Conservation (phyloP, 2,329 filamentous ascomycete genomes). For the Aspergillus brasiliensis region DNA sequence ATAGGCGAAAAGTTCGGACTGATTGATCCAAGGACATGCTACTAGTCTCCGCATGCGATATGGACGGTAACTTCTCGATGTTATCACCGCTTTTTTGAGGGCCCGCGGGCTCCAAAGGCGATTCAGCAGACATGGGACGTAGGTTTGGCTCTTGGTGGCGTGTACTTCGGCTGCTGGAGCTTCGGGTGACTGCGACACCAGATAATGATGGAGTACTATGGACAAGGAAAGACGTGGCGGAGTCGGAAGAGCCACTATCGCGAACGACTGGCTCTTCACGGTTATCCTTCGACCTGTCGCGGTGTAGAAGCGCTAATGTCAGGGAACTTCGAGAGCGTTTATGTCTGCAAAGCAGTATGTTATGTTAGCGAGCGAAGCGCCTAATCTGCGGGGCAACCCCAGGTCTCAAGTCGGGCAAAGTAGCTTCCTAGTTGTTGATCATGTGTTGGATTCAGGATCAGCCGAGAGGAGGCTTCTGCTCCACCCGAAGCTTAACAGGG, state of each 20-base stretch:
- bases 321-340: constrained; percentile 59
- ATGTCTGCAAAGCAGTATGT: constrained; percentile 42
- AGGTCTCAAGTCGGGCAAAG: background rate
- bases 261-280: constrained; percentile 29
- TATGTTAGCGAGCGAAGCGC: constrained; percentile 31
- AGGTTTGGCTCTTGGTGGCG: constrained; percentile 23
- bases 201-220: constrained; percentile 31
- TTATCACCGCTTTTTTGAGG: constrained; percentile 27
- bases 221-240: constrained; percentile 27
- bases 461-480: too few relatives aligned
- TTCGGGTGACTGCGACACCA: constrained; percentile 34
- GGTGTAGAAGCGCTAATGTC: constrained; percentile 57
- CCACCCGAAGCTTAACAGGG: background rate
- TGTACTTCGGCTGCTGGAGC: constrained; percentile 33
- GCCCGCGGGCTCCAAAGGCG: constrained; percentile 30
- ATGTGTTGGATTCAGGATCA: background rate
- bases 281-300: constrained; percentile 52
- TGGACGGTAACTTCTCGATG: constrained; percentile 38
- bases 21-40: constrained; percentile 79
- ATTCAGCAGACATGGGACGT: constrained; percentile 26
- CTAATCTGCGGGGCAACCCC: background rate
- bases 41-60: constrained; percentile 33
- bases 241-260: constrained; percentile 31
- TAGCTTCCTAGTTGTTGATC: background rate
- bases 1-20: constrained; percentile 89